A percentile compares a stretch with the other conserved stretches of the same genome.
Conservation (phyloP, 208 protist species). For the Trypanosoma theileri region DNA sequence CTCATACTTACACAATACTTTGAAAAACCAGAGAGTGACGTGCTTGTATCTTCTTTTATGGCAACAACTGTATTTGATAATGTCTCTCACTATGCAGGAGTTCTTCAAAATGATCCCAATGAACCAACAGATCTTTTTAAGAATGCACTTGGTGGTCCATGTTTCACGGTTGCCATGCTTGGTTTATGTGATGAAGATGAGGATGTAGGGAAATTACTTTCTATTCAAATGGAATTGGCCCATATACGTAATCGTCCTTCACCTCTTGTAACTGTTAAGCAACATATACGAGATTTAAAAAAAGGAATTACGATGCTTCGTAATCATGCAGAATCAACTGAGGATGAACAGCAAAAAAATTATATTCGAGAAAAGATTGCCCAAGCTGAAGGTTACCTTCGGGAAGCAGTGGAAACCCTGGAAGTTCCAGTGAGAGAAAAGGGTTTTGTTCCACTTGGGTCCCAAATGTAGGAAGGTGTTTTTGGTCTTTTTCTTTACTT, state of each 20-base stretch:
- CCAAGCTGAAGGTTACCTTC: constrained; percentile 42
- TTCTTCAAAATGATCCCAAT: constrained; percentile 36
- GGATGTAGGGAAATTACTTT: constrained; percentile 50
- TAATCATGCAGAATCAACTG: constrained; percentile 37
- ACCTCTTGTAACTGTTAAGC: constrained; percentile 48
- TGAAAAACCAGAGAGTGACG: constrained; percentile 42
- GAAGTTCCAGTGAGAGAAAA: constrained; percentile 29
- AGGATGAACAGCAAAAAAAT: constrained; percentile 44
- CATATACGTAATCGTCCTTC: constrained; percentile 51
- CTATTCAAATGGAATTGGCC: constrained; percentile 43
- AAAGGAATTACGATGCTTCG: constrained; percentile 51
- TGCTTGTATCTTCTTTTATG: constrained; percentile 67
- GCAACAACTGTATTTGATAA: constrained; percentile 74
- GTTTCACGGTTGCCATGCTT: constrained; percentile 55
- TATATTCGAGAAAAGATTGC: constrained; percentile 51
- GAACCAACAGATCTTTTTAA: constrained; percentile 72
- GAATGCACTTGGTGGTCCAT: constrained; percentile 48
- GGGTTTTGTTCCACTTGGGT: constrained; percentile 55
- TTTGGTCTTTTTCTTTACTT: constrained; percentile 21
- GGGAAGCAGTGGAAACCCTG: constrained; percentile 45
- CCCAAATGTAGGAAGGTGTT: background rate
- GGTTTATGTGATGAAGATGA: constrained; percentile 76
- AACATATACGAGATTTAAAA: constrained; percentile 58
- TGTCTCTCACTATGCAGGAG: constrained; percentile 63
- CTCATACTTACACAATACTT: constrained; percentile 55